Percentiles rank a stretch among this genome's conserved stretches.
These are phyloP conservation scores for Parathielavia appendiculata DNA, from an alignment of 495 filamentous ascomycete genomes.

Conservation along the genomic window DNA sequence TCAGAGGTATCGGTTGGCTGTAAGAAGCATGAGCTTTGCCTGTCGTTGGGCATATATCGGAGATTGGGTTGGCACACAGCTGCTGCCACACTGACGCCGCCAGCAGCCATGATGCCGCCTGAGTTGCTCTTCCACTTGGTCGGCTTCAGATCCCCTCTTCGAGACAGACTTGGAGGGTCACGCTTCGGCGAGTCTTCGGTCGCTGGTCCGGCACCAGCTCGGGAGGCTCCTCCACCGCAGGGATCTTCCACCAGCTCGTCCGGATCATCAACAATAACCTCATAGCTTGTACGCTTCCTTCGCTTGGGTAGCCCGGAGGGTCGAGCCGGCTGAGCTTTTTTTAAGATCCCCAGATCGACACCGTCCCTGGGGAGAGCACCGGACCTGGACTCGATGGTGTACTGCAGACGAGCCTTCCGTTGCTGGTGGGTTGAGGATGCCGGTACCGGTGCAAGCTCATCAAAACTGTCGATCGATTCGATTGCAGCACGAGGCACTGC, in stretches of 20 bases:
- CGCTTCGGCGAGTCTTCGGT: not conserved
- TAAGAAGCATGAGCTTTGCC: slow-evolving; percentile 4
- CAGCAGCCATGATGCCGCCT: no score
- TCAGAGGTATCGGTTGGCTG: not conserved
- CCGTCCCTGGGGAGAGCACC: slow-evolving; percentile 7
- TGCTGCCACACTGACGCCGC: not conserved
- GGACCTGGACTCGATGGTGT: not conserved
- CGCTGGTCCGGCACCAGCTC: not conserved
- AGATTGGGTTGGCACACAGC: slow-evolving; percentile 20
- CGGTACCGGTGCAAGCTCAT: slow-evolving; percentile 9
- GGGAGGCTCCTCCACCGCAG: not conserved
- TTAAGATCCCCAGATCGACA: slow-evolving; percentile 19
- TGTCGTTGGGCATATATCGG: slow-evolving; percentile 1
- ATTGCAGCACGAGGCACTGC: not conserved
- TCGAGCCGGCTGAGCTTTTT: not conserved
- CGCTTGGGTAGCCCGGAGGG: not conserved
- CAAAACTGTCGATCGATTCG: slow-evolving; percentile 6
- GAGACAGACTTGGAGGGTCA: slow-evolving; percentile 17
- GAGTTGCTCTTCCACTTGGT: slow-evolving; percentile 7
- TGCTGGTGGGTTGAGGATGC: not conserved
- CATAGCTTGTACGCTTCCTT: slow-evolving; percentile 13
- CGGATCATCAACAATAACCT: not conserved
- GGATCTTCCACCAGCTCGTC: slow-evolving; percentile 8
- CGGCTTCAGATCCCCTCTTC: slow-evolving; percentile 11
- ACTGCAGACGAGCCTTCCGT: slow-evolving; percentile 7